Conservation (phyloP, 139 green algal genomes). For the Chlorella sp. region DNA sequence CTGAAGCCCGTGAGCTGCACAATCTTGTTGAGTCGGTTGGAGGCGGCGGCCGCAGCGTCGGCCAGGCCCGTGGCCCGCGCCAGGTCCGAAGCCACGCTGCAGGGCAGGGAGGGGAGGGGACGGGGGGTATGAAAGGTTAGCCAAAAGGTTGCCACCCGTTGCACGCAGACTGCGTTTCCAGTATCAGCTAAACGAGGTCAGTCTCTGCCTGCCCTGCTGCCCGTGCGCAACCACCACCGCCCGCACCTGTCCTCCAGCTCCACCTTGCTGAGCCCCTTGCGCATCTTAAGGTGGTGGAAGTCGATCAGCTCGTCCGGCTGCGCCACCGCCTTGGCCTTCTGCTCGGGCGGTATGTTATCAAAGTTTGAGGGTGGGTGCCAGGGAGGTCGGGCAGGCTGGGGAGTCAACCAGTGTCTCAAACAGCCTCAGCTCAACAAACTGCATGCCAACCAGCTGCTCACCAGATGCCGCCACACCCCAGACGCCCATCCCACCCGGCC, state of each 20-base stretch:
- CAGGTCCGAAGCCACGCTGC: slow-evolving; percentile 26
- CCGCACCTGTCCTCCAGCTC: slow-evolving; percentile 78
- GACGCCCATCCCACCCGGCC: background rate
- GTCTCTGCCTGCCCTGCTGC: no score
- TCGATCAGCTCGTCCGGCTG: slow-evolving; percentile 90
- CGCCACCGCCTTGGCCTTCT: slow-evolving; percentile 42
- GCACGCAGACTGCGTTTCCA: no score
- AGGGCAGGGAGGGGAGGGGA: background rate
- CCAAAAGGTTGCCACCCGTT: background rate
- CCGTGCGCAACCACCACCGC: no score
- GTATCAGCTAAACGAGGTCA: no score
- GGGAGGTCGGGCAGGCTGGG: no score
- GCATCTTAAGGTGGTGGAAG: slow-evolving; percentile 85
- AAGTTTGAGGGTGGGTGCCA: background rate
- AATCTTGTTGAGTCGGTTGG: slow-evolving; percentile 81
- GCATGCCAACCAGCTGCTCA: no score
- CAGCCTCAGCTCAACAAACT: background rate
- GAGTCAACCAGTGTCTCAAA: background rate
- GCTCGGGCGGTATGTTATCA: background rate
- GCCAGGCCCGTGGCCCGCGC: slow-evolving; percentile 37
- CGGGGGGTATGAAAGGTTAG: background rate
- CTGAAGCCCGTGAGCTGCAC: slow-evolving; percentile 97
- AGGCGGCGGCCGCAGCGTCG: slow-evolving; percentile 2
- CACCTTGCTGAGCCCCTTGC: slow-evolving; percentile 82
- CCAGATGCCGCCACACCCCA: no score